Percentiles rank a stretch among this genome's conserved stretches.
phyloP scores from a whole-genome alignment of 2,329 filamentous ascomycete species.

The Periglandula ipomoeae region DNA sequence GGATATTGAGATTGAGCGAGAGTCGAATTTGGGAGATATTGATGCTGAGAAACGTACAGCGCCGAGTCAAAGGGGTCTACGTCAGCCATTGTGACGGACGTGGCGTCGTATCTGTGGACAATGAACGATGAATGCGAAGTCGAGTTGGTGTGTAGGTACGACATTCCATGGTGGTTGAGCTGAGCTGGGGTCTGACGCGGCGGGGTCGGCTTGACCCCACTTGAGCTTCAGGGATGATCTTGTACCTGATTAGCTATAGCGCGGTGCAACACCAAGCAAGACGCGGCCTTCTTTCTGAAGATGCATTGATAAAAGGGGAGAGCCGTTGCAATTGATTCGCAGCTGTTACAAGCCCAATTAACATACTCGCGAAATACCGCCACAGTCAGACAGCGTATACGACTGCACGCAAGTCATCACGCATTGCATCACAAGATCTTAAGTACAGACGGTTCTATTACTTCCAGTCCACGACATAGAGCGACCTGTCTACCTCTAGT shows the following conservation, averaged over 20 bases:
- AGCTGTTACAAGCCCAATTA: too few relatives aligned
- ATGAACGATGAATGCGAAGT: not conserved
- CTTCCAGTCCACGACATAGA: too few relatives aligned
- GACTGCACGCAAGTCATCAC: too few relatives aligned
- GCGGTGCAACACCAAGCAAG: not conserved
- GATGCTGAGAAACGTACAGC: constrained; percentile 46
- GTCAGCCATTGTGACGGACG: constrained; percentile 32
- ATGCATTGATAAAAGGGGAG: too few relatives aligned
- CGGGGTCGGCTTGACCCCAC: constrained; percentile 1
- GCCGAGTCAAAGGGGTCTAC: constrained; percentile 67
- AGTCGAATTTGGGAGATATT: not conserved
- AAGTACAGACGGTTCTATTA: not conserved
- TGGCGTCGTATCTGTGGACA: not conserved
- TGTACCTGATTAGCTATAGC: too few relatives aligned
- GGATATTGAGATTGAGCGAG: not conserved
- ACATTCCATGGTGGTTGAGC: not conserved
- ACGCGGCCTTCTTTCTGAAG: too few relatives aligned
- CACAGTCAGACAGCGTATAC: too few relatives aligned
- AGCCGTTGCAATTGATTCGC: too few relatives aligned
- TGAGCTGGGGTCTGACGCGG: not conserved
- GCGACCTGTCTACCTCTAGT: not conserved
- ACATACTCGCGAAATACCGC: too few relatives aligned
- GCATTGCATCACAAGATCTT: too few relatives aligned
- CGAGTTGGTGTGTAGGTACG: not conserved
- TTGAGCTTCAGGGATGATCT: not conserved